phyloP scores from a whole-genome alignment of 768 basidiomycete species.

The Cyathus striatus region DNA sequence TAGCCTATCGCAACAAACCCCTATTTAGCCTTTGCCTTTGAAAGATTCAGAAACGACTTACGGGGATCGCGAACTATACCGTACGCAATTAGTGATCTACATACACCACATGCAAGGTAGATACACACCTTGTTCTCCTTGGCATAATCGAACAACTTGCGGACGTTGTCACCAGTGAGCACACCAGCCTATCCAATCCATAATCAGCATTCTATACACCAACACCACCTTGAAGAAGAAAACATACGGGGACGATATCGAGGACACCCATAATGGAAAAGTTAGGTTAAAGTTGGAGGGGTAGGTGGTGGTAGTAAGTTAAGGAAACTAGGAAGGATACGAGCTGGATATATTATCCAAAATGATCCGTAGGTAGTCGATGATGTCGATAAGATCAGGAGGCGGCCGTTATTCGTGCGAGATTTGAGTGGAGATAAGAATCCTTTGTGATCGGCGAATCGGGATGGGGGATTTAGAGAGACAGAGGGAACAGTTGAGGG shows the following conservation, averaged over 20 bases:
- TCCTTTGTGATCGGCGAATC: too few relatives aligned
- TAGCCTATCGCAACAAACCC: conserved; percentile 43
- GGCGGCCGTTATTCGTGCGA: too few relatives aligned
- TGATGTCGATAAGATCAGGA: too few relatives aligned
- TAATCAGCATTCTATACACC: neutral
- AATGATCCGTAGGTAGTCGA: too few relatives aligned
- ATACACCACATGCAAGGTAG: neutral
- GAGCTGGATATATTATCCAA: too few relatives aligned
- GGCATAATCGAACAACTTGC: conserved; percentile 94
- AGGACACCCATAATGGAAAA: neutral
- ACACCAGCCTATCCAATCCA: conserved; percentile 77
- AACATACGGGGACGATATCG: neutral
- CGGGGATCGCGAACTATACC: conserved; percentile 79
- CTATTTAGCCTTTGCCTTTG: neutral
- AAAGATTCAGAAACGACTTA: conserved; percentile 33
- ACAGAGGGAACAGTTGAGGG: too few relatives aligned
- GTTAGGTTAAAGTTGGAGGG: too few relatives aligned
- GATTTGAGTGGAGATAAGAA: too few relatives aligned
- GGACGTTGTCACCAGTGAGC: conserved; percentile 89
- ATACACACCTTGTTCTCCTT: conserved; percentile 72
- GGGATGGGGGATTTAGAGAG: too few relatives aligned
- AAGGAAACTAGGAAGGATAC: too few relatives aligned
- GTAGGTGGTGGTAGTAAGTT: too few relatives aligned
- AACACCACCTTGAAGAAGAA: neutral
- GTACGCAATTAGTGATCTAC: neutral